Conservation (phyloP, 2,329 filamentous ascomycete species). For the Colletotrichum simmondsii region DNA sequence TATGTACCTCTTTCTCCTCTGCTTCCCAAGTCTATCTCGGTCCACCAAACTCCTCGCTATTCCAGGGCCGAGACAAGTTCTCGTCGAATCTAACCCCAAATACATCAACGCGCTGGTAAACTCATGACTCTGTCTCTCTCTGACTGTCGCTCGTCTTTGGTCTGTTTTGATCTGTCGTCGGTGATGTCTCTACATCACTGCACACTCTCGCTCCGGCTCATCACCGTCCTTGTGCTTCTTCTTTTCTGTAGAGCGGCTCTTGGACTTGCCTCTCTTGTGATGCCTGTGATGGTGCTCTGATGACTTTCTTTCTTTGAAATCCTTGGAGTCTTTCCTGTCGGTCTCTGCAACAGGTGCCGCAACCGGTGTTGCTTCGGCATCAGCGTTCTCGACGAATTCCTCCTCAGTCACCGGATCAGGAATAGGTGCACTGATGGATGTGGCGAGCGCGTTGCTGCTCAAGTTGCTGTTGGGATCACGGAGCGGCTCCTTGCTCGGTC, state of each 20-base stretch:
- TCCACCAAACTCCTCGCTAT: conserved; percentile 32
- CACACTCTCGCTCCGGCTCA: conserved; percentile 58
- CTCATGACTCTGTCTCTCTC: neutral
- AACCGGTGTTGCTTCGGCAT: conserved; percentile 6
- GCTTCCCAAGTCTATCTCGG: neutral
- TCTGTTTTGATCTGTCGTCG: neutral
- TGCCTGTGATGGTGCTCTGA: conserved; percentile 43
- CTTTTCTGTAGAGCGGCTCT: conserved; percentile 49
- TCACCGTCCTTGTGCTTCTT: conserved; percentile 44
- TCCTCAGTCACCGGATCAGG: conserved; percentile 32
- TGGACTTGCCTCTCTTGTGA: conserved; percentile 50
- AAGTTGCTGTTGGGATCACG: conserved; percentile 41
- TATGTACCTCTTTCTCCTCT: conserved; percentile 5
- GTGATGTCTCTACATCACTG: conserved; percentile 54
- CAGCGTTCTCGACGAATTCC: conserved; percentile 35
- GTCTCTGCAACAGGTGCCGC: conserved; percentile 10
- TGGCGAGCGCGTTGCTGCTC: conserved; percentile 31
- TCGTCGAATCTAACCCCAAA: conserved; percentile 9
- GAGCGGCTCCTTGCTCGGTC: conserved; percentile 61
- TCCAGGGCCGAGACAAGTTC: conserved; percentile 5
- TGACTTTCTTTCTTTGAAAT: conserved; percentile 27
- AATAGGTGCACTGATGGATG: conserved; percentile 24
- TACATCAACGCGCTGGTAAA: neutral
- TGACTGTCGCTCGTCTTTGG: neutral
- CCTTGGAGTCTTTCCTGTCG: conserved; percentile 36